These are phyloP conservation scores for Ascodesmis nigricans DNA, from an alignment of 495 filamentous ascomycete genomes.

Conservation along the genomic window DNA sequence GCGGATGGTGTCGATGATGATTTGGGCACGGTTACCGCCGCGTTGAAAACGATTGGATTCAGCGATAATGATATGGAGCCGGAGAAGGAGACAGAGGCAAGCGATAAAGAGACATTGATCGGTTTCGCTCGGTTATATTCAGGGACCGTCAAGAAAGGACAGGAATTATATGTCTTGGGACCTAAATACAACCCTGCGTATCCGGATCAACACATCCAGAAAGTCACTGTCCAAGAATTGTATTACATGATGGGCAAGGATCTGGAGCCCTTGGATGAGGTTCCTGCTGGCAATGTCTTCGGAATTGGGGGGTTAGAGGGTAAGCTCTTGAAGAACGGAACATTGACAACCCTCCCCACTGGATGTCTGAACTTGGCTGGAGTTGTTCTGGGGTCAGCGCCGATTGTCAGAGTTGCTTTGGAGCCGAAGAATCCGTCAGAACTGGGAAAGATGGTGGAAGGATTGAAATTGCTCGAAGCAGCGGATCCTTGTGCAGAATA, in stretches of 20 bases:
- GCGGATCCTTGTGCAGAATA: slow-evolving; percentile 93
- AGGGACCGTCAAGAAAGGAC: slow-evolving; percentile 69
- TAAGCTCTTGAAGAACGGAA: slow-evolving; percentile 81
- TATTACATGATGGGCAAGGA: slow-evolving; percentile 93
- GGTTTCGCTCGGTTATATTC: slow-evolving; percentile 90
- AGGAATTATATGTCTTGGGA: slow-evolving; percentile 69
- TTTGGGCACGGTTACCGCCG: not conserved
- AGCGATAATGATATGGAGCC: slow-evolving; percentile 15
- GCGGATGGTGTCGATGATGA: too few species aligned
- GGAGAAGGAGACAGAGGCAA: slow-evolving; percentile 31
- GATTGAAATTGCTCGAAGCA: slow-evolving; percentile 70
- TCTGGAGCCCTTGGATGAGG: slow-evolving; percentile 59
- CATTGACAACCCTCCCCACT: slow-evolving; percentile 68
- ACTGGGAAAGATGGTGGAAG: slow-evolving; percentile 78
- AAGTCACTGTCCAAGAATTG: slow-evolving; percentile 64
- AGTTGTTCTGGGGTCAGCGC: slow-evolving; percentile 49
- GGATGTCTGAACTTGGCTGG: slow-evolving; percentile 88
- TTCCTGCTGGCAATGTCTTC: slow-evolving; percentile 86
- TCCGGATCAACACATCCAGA: slow-evolving; percentile 56
- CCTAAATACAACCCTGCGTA: slow-evolving; percentile 76
- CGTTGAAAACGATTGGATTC: not conserved
- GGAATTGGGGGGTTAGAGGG: slow-evolving; percentile 88
- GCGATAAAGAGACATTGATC: slow-evolving; percentile 68
- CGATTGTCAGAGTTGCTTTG: slow-evolving; percentile 86
- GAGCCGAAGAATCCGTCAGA: slow-evolving; percentile 77